Base-by-base conservation (phyloP, 2,329 filamentous ascomycete genomes). In the Dactylellina drechsleri region DNA sequence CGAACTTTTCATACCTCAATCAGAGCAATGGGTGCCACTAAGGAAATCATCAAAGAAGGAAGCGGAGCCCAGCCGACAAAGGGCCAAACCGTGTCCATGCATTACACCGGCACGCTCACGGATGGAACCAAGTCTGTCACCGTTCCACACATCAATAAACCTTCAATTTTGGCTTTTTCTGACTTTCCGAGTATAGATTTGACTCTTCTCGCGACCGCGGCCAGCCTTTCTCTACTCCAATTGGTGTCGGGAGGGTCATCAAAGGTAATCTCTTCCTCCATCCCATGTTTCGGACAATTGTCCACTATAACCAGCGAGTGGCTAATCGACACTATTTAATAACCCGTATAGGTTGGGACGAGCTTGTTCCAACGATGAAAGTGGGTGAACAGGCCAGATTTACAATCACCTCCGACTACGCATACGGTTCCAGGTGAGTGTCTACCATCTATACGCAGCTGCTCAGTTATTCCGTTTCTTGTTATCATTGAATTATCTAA, bases 81-180 rank as follows among this genome's bases (percentile, higher is more conserved):
- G 13, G 91, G 92, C 78, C 88, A 97, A 82, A 88, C 84, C 28
- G 92, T 98, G 80, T 88, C 87, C 80, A 96, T 98, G 81, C 88
- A 95, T 83, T 98, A 98, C 86, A 95, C 91, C 49, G 95, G 95
- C 79, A 97, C 85, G 84, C 86, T 98, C 77, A 91, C 91, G 83
- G 88, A 91, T 86, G 93, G 93, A 79, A 83, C 82, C 23, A 81
- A 92, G 83, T 73, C 20, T 15, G 49, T 36, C n/a, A 13, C 41
- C 41, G 12, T 13, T 15, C 12, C 41, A 45, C 41, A 12, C n/a
- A 10, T 16, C 4, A 12, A 16, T 45, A 16, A 13, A 15, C 10
- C 13, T 16, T 45, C 10, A 3, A 45, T 4, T 4, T 16, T 45
- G n/a, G 13, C 26, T 28, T 28, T 28, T 28, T 28, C 26, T 28